Evolutionary conservation across 139 green algal genomes (phyloP).

Genomic region (Ulvella scutata): DNA sequence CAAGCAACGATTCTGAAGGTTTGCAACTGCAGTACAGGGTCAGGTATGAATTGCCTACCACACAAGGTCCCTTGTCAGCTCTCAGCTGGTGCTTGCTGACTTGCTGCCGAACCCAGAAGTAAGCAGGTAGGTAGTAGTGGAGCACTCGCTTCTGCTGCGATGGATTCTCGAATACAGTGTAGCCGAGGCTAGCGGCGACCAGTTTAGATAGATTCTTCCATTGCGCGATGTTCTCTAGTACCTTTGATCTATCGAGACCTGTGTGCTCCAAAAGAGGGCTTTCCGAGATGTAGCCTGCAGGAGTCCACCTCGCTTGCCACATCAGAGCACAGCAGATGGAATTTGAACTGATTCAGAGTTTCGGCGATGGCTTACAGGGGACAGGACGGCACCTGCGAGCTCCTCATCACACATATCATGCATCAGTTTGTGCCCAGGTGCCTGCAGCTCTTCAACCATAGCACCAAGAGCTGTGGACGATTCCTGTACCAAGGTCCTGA

Average conservation of each 20-base stretch:
- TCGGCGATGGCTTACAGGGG: no score
- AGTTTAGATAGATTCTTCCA: slow-evolving; percentile 28
- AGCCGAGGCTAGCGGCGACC: slow-evolving; percentile 23
- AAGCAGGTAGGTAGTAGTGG: slow-evolving; percentile 89
- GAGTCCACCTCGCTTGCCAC: no score
- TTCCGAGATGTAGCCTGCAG: slow-evolving; percentile 38
- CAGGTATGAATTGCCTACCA: slow-evolving; percentile 17
- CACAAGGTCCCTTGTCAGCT: slow-evolving; percentile 22
- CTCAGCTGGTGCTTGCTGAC: slow-evolving; percentile 29
- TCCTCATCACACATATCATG: no score
- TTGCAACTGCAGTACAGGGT: no score
- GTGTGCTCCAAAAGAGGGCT: slow-evolving; percentile 38
- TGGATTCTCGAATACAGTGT: slow-evolving; percentile 17
- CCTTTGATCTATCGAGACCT: slow-evolving; percentile 16
- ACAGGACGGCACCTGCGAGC: no score
- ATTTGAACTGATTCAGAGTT: no score
- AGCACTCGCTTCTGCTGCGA: slow-evolving; percentile 9
- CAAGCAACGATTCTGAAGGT: no score
- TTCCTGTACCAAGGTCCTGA: no score
- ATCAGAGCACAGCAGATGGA: no score
- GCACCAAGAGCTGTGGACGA: no score
- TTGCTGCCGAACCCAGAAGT: slow-evolving; percentile 61
- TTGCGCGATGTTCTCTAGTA: slow-evolving; percentile 14
- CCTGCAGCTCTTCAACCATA: no score
- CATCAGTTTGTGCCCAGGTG: no score